Evolutionary conservation across 495 filamentous ascomycete species (phyloP), one percentile per base, ranked within the genome.

Genomic region (Penicillium manginii): DNA sequence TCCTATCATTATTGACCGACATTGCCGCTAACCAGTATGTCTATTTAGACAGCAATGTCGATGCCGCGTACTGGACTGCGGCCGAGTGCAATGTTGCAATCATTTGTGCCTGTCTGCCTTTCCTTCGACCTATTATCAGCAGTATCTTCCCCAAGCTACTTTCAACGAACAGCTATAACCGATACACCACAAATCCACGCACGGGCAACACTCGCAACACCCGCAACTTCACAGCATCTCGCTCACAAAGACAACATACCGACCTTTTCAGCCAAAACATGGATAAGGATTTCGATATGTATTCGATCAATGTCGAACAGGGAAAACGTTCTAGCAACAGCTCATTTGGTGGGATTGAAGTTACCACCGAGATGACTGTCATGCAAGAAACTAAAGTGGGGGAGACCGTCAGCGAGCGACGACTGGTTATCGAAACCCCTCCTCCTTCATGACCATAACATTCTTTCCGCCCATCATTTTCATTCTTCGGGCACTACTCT

Each of bases 31-130:
- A 62, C 39, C 21, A n/a, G n/a, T n/a, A 47, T 50, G 2, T 10
- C 17, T 37, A 60, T 55, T 3, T 26, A 77, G 74, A 66, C 68
- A 78, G 79, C 59, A 85, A 84, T 63, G 78, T 84, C 31, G 77
- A 71, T 42, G 77, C 78, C 5, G 81, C 82, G 0, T 83, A 78
- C 63, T 96, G 91, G 91, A 91, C 88, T 17, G 88, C 88, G 22
- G 84, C 96, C 54, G 92, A 96, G 70, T 90, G 93, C 71, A 91
- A 96, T 69, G 81, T 83, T 12, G 84, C 91, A 23, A 93, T 96
- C 62, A 87, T 91, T 60, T 93, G 89, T 60, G 89, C 88, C 50
- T 94, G 90, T 63, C 85, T 96, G 19, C 92, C 92, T 14, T 92
- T 89, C 19, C 75, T 96, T 39, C 93, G 93, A 56, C 92, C 92